A percentile compares a stretch with the other conserved stretches of the same genome.
These are phyloP conservation scores for Auriscalpium vulgare DNA, from an alignment of 768 basidiomycete species.

Conservation along the genomic window DNA sequence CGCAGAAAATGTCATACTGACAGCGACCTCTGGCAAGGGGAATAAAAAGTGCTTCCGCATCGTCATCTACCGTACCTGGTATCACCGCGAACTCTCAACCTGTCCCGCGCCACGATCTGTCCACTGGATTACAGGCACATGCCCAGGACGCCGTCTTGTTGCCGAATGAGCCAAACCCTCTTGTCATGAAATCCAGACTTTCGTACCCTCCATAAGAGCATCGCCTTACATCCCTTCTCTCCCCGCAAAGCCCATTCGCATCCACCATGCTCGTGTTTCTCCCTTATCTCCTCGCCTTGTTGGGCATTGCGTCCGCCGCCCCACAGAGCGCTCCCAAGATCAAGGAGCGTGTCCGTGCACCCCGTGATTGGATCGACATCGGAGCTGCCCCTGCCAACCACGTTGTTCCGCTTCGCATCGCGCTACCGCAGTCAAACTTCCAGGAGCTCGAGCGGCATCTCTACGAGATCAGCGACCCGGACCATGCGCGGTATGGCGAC, in stretches of 20 bases:
- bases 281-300: not conserved
- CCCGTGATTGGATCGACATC: conserved; percentile 40
- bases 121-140: too few species aligned
- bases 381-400: conserved; percentile 36
- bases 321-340: conserved; percentile 18
- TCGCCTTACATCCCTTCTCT: too few species aligned
- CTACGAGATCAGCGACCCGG: conserved; percentile 17
- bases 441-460: conserved; percentile 13
- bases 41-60: too few species aligned
- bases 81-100: too few species aligned
- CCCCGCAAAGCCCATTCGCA: not conserved
- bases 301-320: not conserved
- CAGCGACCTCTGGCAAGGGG: too few species aligned
- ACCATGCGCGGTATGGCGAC: conserved; percentile 11
- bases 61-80: too few species aligned
- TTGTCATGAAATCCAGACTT: too few species aligned
- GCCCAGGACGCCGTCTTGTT: too few species aligned
- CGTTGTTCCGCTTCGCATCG: conserved; percentile 38
- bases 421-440: conserved; percentile 15
- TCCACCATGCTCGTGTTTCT: not conserved
- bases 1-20: too few species aligned
- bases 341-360: conserved; percentile 39
- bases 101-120: too few species aligned
- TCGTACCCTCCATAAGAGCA: too few species aligned
- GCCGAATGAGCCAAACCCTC: too few species aligned